Evolutionary conservation across 768 basidiomycete species (phyloP).

Genomic region (Tricholoma matsutake): DNA sequence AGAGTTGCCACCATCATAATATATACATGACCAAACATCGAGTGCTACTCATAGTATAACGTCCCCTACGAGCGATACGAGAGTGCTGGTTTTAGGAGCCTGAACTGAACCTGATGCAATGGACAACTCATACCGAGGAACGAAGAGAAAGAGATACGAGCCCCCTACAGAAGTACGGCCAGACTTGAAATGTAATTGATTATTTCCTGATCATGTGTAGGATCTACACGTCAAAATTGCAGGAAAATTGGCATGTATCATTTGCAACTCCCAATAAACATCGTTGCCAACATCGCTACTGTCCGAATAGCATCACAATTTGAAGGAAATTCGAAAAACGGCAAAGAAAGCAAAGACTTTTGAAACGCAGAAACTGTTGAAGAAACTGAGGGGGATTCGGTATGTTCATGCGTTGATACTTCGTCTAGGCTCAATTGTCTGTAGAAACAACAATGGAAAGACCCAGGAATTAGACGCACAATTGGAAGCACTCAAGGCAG

Average conservation of each 20-base stretch:
- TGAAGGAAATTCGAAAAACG: conserved; percentile 70
- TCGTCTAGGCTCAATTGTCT: neutral
- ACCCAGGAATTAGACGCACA: conserved; percentile 54
- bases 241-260: conserved; percentile 55
- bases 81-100: no score
- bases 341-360: conserved; percentile 80
- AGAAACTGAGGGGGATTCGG: conserved; percentile 73
- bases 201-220: conserved; percentile 24
- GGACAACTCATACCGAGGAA: conserved; percentile 16
- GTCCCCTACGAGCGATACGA: no score
- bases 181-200: neutral
- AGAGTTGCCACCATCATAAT: no score
- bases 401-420: conserved; percentile 24
- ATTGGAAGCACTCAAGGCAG: conserved; percentile 64
- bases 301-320: conserved; percentile 64
- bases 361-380: conserved; percentile 80
- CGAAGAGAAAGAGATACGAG: conserved; percentile 45
- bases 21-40: no score
- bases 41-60: no score
- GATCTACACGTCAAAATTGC: conserved; percentile 40
- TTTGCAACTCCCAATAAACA: neutral
- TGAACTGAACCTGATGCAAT: no score
- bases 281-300: neutral
- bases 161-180: conserved; percentile 31
- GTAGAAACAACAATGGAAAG: conserved; percentile 37